Base-by-base conservation (phyloP, 768 basidiomycete genomes). In the Serendipita sp. region DNA sequence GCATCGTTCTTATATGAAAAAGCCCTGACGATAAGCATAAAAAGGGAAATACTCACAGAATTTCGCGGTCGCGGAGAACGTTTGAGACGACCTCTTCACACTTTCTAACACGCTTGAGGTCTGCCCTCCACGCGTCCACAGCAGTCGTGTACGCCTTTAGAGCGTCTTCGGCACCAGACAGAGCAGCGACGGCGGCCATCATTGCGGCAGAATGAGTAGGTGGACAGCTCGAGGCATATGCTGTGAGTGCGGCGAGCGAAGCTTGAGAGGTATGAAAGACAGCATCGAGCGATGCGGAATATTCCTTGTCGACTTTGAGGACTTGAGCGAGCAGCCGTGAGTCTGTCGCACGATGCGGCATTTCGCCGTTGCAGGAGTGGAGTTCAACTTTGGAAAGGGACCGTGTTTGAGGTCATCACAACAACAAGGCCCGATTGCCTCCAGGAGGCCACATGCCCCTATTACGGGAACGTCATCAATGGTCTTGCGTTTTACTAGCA, bases 341-440 rank as follows among this genome's bases (percentile, higher is more conserved):
- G 76, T 90, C 87, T 8, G 84, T 75, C n/a, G 81, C 75, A 29
- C 85, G 79, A 71, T 87, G 86, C 58, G 86, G 83, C 86, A 88
- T 88, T 27, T 50, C 18, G 37, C 37, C 55, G 33, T n/a, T 10
- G 31, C 16, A n/a, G 55, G 16, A n/a, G 60, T 50, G 31, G 64
- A 34, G 55, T 60, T 34, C 55, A 60, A 60, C 16, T 60, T 36
- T 60, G 27, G 33, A 27, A 29, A 16, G 10, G 34, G 11, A 45
- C 13, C 16, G n/a, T 50, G 48, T 18, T 31, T 50, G 48, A 31
- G 5, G 18, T 8, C 48, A 50, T 8, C 16, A 8, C 16, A 5
- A n/a, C 48, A 50, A 8, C n/a, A 31, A 8, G 48, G 29, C 48
- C 18, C 29, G 6, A n/a, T 5, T 6, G 2, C n/a, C 8, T 50